Percentiles rank a stretch among this genome's conserved stretches.
Evolutionary conservation across 148 eudicot genomes (phyloP).

Genomic region (Camellia granthamiana): DNA sequence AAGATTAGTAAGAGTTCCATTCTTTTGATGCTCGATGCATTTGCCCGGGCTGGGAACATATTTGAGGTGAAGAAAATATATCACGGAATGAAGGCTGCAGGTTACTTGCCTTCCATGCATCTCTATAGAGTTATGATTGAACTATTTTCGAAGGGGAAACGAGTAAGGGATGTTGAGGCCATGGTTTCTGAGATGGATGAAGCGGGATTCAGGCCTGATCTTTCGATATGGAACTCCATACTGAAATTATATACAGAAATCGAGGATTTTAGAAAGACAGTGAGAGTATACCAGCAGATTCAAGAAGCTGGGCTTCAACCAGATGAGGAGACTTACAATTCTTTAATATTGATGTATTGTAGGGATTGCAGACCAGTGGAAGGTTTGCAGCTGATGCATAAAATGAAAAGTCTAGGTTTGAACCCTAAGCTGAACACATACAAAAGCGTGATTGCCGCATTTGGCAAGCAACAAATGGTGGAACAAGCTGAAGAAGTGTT

Average conservation of each 20-base stretch:
- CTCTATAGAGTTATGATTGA: conserved; percentile 85
- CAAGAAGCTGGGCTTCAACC: conserved; percentile 60
- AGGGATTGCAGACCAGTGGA: conserved; percentile 87
- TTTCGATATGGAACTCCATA: conserved; percentile 72
- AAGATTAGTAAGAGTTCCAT: conserved; percentile 87
- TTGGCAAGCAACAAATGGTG: conserved; percentile 62
- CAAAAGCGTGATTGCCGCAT: conserved; percentile 86
- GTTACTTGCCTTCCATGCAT: conserved; percentile 95
- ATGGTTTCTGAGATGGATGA: conserved; percentile 89
- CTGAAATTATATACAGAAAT: conserved; percentile 79
- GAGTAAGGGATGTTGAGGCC: conserved; percentile 81
- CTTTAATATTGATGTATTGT: conserved; percentile 84
- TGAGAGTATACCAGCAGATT: conserved; percentile 68
- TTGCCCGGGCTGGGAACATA: conserved; percentile 75
- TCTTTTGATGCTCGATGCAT: conserved; percentile 93
- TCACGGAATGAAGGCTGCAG: conserved; percentile 94
- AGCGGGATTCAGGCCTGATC: conserved; percentile 85
- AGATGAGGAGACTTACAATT: conserved; percentile 82
- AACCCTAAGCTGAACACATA: conserved; percentile 65
- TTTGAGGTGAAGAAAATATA: conserved; percentile 98
- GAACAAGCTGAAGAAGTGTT: conserved; percentile 85
- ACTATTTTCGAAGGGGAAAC: conserved; percentile 68
- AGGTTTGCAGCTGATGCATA: conserved; percentile 64
- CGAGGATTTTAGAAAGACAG: conserved; percentile 70
- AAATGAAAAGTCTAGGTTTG: conserved; percentile 64